Percentiles rank a stretch among this genome's conserved stretches.
Evolutionary conservation across 2,329 filamentous ascomycete genomes (phyloP).

Genomic region (Fusarium subtropicale): DNA sequence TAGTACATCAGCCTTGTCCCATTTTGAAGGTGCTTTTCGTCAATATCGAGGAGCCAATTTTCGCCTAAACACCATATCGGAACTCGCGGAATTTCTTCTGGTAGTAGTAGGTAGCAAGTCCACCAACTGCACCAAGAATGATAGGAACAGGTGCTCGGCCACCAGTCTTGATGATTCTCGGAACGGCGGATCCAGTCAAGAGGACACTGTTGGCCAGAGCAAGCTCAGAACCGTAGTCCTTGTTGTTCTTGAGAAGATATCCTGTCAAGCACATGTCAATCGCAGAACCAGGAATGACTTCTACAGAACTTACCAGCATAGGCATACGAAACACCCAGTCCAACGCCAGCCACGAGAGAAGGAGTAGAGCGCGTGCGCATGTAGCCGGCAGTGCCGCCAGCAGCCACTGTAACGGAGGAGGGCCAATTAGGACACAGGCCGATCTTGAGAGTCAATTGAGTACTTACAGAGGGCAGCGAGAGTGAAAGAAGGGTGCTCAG

Average conservation of each 20-base stretch:
- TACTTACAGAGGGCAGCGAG: conserved; percentile 54
- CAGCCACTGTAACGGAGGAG: conserved; percentile 31
- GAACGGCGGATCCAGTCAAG: conserved; percentile 53
- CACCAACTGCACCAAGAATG: conserved; percentile 50
- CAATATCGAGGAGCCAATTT: fast-evolving
- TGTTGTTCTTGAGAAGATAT: conserved; percentile 57
- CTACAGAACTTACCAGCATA: conserved; percentile 34
- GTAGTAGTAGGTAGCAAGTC: conserved; percentile 56
- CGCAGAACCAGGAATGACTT: too few species aligned
- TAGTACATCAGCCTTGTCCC: background rate
- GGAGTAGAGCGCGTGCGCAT: conserved; percentile 44
- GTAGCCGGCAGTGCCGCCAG: conserved; percentile 44
- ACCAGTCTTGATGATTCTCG: conserved; percentile 54
- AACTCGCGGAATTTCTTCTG: conserved; percentile 58
- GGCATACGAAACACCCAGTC: conserved; percentile 44
- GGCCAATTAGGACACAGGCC: background rate
- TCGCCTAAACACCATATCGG: conserved; percentile 52
- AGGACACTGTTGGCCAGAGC: conserved; percentile 56
- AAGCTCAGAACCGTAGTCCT: conserved; percentile 57
- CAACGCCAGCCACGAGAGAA: conserved; percentile 45
- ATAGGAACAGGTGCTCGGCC: conserved; percentile 53
- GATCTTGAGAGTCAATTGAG: background rate
- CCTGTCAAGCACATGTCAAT: conserved; percentile 42
- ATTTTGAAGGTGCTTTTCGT: too few species aligned
- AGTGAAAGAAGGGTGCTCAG: conserved; percentile 57